Base-by-base conservation (phyloP, 1,284 basidiomycete species). In the Amylostereum chailletii region DNA sequence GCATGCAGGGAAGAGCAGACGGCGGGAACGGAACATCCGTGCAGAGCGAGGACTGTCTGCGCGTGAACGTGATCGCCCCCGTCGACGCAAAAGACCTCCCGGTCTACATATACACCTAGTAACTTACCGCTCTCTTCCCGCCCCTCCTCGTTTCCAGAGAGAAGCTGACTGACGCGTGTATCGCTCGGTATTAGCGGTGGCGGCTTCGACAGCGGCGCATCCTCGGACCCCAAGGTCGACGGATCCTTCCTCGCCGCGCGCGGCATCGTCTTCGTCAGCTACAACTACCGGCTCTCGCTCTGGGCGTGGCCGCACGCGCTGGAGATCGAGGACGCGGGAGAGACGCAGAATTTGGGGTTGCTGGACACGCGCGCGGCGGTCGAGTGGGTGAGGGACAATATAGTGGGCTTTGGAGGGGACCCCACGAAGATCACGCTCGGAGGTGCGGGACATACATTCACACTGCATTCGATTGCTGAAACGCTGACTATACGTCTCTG, bases 181-280 rank as follows among this genome's bases (percentile, higher is more conserved):
- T 26, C 37, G 10, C 37, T 30, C 10, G 31, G 26, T 27, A n/a
- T 7, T 49, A 62, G 62, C 42, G 62, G 62, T 34, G 62, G 61
- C 11, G 61, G 61, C 5, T 63, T 61, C 43, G 58, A 61, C 38
- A 71, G 69, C 53, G 68, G 69, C 26, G 62, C 70, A 19, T 68
- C 71, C 4, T 71, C 71, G 7, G 70, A 72, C 49, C 69, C 69
- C 5, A 71, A 72, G 54, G 69, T 72, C 46, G 70, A 72, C 49
- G 70, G 70, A 5, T 67, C 68, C 5, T 70, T 62, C 49, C 57
- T 71, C 3, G 68, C 70, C 29, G 62, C 65, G 1, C 61, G 56
- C 61, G 71, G 67, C 1, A 68, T 71, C 48, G 63, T 71, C 5
- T 72, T 70, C 51, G 69, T 65, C 11, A 71, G 69, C 57, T 70